phyloP scores from a whole-genome alignment of 2,329 filamentous ascomycete species.

The Verticillium zaregamsianum region DNA sequence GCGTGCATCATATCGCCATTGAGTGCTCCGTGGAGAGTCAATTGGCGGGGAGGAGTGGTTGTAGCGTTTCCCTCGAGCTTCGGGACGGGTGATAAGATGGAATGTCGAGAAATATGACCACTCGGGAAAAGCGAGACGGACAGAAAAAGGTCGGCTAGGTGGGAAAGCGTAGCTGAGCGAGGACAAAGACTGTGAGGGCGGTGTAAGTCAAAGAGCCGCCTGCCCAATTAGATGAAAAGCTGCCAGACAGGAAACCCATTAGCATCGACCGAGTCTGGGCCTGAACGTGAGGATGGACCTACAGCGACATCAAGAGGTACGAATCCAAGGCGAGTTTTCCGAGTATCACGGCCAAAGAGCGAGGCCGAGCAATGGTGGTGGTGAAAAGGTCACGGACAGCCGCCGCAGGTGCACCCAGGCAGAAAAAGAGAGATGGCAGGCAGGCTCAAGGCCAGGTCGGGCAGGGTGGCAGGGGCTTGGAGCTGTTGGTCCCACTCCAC shows the following conservation, averaged over 20 bases:
- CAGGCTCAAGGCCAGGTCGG: not conserved
- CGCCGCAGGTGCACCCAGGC: not conserved
- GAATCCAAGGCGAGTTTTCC: not conserved
- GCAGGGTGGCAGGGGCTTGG: not conserved
- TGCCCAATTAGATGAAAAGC: not conserved
- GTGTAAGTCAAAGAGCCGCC: not conserved
- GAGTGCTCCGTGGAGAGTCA: not conserved
- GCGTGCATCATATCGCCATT: constrained; percentile 57
- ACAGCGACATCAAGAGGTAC: constrained; percentile 1
- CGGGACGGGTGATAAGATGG: not conserved
- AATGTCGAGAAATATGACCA: not conserved
- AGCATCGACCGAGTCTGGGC: not conserved
- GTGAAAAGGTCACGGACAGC: not conserved
- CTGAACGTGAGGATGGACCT: not conserved
- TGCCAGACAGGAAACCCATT: not conserved
- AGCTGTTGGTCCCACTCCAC: not conserved
- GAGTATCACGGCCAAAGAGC: not conserved
- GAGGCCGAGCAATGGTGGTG: not conserved
- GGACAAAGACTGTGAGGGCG: not conserved
- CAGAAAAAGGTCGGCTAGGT: not conserved
- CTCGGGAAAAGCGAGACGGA: not conserved
- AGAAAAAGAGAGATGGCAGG: not conserved
- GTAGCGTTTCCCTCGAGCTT: not conserved
- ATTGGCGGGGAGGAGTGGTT: not conserved
- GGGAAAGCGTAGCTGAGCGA: not conserved